Conservation (phyloP, 2,329 filamentous ascomycete species). For the Paramyrothecium sp. region DNA sequence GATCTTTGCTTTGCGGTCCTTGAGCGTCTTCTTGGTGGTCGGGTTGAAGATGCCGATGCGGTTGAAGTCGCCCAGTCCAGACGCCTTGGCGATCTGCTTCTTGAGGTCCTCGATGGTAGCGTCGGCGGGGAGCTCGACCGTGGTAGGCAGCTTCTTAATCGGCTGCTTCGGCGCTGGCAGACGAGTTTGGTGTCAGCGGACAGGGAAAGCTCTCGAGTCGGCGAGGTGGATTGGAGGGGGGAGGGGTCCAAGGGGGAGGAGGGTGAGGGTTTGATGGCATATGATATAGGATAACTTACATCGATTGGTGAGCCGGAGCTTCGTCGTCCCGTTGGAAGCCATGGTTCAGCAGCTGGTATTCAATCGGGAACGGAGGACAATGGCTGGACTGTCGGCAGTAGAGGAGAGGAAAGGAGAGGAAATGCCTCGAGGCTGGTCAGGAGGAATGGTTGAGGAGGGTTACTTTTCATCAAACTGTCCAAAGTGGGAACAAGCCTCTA, state of each 20-base stretch:
- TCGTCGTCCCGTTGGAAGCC: constrained; percentile 18
- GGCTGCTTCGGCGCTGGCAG: constrained; percentile 44
- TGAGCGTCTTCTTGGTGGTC: constrained; percentile 59
- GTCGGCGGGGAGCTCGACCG: constrained; percentile 45
- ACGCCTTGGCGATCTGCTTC: constrained; percentile 48
- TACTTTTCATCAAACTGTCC: no score
- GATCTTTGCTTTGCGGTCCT: constrained; percentile 57
- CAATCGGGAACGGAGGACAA: no score
- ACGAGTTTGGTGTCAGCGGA: neutral
- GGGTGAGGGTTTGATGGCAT: no score
- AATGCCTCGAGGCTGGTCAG: no score
- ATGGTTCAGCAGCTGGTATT: neutral
- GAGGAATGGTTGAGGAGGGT: no score
- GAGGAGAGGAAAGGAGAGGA: no score
- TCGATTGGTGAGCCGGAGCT: constrained; percentile 42
- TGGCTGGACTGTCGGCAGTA: no score
- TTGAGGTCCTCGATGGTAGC: constrained; percentile 63
- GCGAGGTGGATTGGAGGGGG: no score
- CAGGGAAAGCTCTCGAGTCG: neutral
- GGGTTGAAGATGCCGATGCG: constrained; percentile 63
- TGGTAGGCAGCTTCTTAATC: constrained; percentile 52
- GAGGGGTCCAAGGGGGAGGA: no score
- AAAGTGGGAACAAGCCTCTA: no score
- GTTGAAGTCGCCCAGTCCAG: constrained; percentile 55
- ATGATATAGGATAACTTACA: constrained; percentile 20